phyloP scores from a whole-genome alignment of 169 alveolate genomes.

The Miamiensis avidus region DNA sequence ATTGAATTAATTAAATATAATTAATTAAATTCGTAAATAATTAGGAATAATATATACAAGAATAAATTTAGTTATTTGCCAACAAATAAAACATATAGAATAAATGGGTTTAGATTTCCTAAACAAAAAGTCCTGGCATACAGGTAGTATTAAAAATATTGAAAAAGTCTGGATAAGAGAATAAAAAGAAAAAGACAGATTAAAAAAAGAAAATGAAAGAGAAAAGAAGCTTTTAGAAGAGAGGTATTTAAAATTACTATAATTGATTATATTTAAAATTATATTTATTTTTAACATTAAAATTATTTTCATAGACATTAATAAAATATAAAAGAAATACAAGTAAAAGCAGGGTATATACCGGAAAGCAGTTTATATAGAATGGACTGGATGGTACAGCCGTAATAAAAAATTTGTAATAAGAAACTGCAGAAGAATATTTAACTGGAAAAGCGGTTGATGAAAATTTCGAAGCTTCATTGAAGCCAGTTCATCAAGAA shows the following conservation, averaged over 20 bases:
- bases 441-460: constrained; percentile 69
- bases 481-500: constrained; percentile 33
- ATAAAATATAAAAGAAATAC: constrained; percentile 70
- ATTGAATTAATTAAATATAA: too few relatives aligned
- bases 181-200: constrained; percentile 58
- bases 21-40: too few relatives aligned
- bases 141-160: constrained; percentile 71
- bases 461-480: constrained; percentile 28
- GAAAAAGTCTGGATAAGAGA: constrained; percentile 80
- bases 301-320: too few relatives aligned
- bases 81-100: constrained; percentile 18
- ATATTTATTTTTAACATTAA: too few relatives aligned
- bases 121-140: constrained; percentile 78
- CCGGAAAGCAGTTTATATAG: constrained; percentile 72
- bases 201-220: constrained; percentile 61
- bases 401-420: constrained; percentile 35
- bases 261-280: too few relatives aligned
- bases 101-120: constrained; percentile 74
- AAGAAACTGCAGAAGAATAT: constrained; percentile 64
- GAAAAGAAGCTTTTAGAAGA: constrained; percentile 80
- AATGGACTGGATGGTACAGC: constrained; percentile 75
- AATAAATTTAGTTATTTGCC: too few relatives aligned
- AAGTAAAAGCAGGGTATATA: constrained; percentile 73
- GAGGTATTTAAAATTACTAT: too few relatives aligned
- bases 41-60: too few relatives aligned